Conservation (phyloP, 1,284 basidiomycete genomes). For the Boletus semigastroideus region DNA sequence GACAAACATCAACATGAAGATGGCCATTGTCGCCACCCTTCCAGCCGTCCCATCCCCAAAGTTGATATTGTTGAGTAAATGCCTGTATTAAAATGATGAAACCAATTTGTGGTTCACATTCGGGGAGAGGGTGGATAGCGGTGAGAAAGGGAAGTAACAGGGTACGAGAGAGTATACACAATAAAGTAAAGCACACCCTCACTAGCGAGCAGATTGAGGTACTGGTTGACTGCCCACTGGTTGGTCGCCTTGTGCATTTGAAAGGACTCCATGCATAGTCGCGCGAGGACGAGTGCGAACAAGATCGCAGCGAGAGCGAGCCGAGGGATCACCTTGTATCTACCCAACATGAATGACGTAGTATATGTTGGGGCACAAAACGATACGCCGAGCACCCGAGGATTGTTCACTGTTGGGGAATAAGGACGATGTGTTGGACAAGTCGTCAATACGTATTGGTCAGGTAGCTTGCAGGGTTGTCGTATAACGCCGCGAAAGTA, state of each 20-base stretch:
- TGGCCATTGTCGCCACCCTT: not conserved
- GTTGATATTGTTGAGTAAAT: conserved; percentile 16
- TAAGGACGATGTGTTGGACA: not conserved
- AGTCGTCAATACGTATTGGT: conserved; percentile 7
- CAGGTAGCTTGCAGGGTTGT: conserved; percentile 13
- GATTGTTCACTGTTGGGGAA: conserved; percentile 8
- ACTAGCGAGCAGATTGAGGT: conserved; percentile 11
- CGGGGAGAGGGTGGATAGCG: too few relatives aligned
- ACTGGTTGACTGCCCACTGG: conserved; percentile 18
- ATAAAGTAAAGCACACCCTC: conserved; percentile 9
- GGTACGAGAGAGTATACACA: conserved; percentile 14
- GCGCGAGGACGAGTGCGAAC: conserved; percentile 11
- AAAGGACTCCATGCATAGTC: conserved; percentile 11
- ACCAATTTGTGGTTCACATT: not conserved
- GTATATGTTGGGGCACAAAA: conserved; percentile 12
- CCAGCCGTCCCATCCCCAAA: conserved; percentile 1
- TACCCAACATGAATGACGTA: conserved; percentile 4
- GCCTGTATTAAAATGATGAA: conserved; percentile 2
- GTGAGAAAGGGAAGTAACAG: not conserved
- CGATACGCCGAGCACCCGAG: conserved; percentile 16
- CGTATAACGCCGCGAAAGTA: conserved; percentile 2
- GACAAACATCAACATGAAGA: conserved; percentile 9
- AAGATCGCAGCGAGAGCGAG: conserved; percentile 20
- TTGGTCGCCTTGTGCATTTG: conserved; percentile 11
- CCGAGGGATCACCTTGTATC: conserved; percentile 15